Percentiles rank a stretch among this genome's conserved stretches.
phyloP scores from a whole-genome alignment of 768 basidiomycete species.

The Phylloporus scabripes region DNA sequence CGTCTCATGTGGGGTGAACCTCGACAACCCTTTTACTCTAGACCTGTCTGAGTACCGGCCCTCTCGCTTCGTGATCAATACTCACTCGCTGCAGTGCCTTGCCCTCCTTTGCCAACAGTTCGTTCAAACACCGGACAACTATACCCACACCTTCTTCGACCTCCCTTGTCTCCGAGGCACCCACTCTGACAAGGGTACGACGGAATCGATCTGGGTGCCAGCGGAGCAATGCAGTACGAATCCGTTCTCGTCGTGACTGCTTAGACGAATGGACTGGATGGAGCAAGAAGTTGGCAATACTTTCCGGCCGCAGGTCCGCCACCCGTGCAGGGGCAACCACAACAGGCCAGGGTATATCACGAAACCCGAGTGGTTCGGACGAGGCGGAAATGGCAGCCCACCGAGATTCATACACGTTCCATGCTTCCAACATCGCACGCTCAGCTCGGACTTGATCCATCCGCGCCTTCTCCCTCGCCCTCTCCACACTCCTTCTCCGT shows the following conservation, averaged over 20 bases:
- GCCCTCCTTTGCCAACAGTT: constrained; percentile 44
- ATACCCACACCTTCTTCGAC: constrained; percentile 63
- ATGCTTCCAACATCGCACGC: constrained; percentile 47
- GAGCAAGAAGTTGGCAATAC: constrained; percentile 56
- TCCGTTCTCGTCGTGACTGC: constrained; percentile 57
- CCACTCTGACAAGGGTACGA: constrained; percentile 48
- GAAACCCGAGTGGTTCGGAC: constrained; percentile 50
- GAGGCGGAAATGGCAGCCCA: constrained; percentile 51
- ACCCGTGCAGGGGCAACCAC: constrained; percentile 36
- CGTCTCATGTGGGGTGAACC: background rate
- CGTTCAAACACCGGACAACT: constrained; percentile 64
- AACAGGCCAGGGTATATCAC: constrained; percentile 69
- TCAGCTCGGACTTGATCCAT: constrained; percentile 39
- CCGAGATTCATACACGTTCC: constrained; percentile 57
- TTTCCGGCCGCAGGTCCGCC: constrained; percentile 49
- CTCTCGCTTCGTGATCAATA: background rate
- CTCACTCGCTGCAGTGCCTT: constrained; percentile 19
- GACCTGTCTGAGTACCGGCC: background rate
- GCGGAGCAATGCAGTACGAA: constrained; percentile 59
- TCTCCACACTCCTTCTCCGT: constrained; percentile 32
- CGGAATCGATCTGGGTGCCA: constrained; percentile 83
- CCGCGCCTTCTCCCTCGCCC: constrained; percentile 38
- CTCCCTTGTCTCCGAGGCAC: constrained; percentile 42
- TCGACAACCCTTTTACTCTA: constrained; percentile 16
- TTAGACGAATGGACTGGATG: constrained; percentile 58